Base-by-base conservation (phyloP, 2,329 filamentous ascomycete genomes). In the Blastomyces emzantsi region DNA sequence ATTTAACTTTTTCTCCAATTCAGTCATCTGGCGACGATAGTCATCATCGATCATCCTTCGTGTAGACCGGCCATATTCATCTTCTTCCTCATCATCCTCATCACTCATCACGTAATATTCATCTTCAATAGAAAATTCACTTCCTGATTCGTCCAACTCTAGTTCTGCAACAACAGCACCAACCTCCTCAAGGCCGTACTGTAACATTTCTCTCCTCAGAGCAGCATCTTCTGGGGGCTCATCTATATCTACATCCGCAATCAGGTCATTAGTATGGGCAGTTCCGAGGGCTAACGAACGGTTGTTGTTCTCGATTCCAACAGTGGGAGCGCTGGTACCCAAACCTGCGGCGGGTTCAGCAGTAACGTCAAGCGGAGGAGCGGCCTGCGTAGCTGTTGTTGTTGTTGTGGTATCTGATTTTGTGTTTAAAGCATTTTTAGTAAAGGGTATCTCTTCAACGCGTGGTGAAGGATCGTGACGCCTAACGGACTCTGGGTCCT, bases 131-230 rank as follows among this genome's bases (percentile, higher is more conserved):
- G 78, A 79, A 11, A 79, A 69, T 2, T 82, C 79, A 64, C 78
- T 81, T 36, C 73, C 79, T 22, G 80, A 80, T 65, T 92, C 87
- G 66, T 96, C 90, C 1, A 97, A 76, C 64, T 95, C 85, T 56
- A 99, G 83, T 76, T 97, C 92, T 19, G 94, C 94, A 19, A 99
- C 94, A 2, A 99, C 90, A 47, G 90, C 86, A 3, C 92, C 91
- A 64, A 99, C 87, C 74, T 97, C 93, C 55, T 88, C 87, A 75
- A 96, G 79, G 66, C 90, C 88, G 72, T 97, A 99, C 66, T 90
- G 83, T 8, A 97, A 81, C 92, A 99, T 97, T 71, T 97, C 87
- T 64, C 87, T 85, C 6, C 94, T 87, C 30, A 96, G 76, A 41
- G 83, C 83, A 3, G 91, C 89, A 66, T 97, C 93, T 67, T 96